A percentile compares a stretch with the other conserved stretches of the same genome.
phyloP scores from a whole-genome alignment of 2,329 filamentous ascomycete species.

The Ceratocystis colombiana region DNA sequence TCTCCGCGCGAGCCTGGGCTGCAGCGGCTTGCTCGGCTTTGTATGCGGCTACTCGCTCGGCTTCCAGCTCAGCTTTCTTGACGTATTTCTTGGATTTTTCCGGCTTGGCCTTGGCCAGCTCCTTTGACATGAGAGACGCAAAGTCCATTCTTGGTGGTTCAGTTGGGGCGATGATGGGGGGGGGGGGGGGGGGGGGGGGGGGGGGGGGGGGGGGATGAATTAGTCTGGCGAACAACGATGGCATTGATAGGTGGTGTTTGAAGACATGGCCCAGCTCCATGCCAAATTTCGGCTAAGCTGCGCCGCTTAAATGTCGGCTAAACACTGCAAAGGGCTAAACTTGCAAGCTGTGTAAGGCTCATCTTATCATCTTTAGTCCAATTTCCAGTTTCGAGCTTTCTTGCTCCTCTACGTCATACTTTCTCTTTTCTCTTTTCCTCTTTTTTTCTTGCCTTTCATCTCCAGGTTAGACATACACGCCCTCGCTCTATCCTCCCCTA shows the following conservation, averaged over 20 bases:
- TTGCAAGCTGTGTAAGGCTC: not conserved
- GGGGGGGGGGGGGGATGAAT: not conserved
- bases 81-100: slow-evolving; percentile 58
- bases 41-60: slow-evolving; percentile 69
- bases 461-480: too few relatives aligned
- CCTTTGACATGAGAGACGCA: slow-evolving; percentile 81
- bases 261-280: too few relatives aligned
- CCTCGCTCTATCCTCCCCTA: slow-evolving; percentile 26
- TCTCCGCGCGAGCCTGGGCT: slow-evolving; percentile 60
- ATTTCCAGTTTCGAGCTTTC: not conserved
- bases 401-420: slow-evolving; percentile 9
- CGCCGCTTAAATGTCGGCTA: slow-evolving; percentile 16
- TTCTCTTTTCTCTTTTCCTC: not conserved
- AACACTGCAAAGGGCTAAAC: not conserved
- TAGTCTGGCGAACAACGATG: not conserved
- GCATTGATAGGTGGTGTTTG: not conserved
- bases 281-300: not conserved
- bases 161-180: not conserved
- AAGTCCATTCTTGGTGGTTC: slow-evolving; percentile 66
- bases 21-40: slow-evolving; percentile 66
- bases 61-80: slow-evolving; percentile 77
- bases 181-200: not conserved
- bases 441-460: too few relatives aligned
- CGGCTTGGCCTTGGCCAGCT: slow-evolving; percentile 73
- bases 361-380: too few relatives aligned